phyloP scores from a whole-genome alignment of 352 stramenopile genomes.

The Synura sp. region DNA sequence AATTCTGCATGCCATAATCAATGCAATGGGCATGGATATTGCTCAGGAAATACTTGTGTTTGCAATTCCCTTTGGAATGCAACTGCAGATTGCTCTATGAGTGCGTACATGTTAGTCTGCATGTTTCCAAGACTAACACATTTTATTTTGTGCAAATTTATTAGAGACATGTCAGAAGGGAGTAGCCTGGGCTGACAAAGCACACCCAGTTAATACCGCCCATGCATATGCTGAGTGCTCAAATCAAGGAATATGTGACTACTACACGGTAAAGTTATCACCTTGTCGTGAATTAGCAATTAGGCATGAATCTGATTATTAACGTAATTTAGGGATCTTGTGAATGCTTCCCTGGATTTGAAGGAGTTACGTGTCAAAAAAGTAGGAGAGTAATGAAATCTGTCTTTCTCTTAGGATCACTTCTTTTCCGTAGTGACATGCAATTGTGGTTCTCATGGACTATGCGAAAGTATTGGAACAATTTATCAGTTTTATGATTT shows the following conservation, averaged over 20 bases:
- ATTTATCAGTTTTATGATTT: not conserved
- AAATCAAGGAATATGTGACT: slow-evolving; percentile 19
- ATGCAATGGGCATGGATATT: not conserved
- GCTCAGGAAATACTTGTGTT: not conserved
- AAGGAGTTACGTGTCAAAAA: not conserved
- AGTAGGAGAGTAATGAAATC: not conserved
- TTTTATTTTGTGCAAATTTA: too few species aligned
- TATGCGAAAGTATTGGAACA: not conserved
- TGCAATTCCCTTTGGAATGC: not conserved
- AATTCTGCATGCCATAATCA: not conserved
- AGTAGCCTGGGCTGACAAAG: not conserved
- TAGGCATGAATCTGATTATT: not conserved
- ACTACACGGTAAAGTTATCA: not conserved
- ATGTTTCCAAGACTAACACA: not conserved
- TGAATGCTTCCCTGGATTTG: not conserved
- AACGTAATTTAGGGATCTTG: not conserved
- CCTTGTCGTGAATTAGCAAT: too few species aligned
- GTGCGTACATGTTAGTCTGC: not conserved
- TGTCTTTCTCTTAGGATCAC: not conserved
- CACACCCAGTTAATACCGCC: not conserved
- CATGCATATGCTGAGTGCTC: not conserved
- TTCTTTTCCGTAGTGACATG: not conserved
- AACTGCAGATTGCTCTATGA: not conserved
- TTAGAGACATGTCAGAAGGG: not conserved
- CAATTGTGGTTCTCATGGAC: slow-evolving; percentile 1